Evolutionary conservation across 768 basidiomycete species (phyloP).

Genomic region (Peribolospora kevripleyi): DNA sequence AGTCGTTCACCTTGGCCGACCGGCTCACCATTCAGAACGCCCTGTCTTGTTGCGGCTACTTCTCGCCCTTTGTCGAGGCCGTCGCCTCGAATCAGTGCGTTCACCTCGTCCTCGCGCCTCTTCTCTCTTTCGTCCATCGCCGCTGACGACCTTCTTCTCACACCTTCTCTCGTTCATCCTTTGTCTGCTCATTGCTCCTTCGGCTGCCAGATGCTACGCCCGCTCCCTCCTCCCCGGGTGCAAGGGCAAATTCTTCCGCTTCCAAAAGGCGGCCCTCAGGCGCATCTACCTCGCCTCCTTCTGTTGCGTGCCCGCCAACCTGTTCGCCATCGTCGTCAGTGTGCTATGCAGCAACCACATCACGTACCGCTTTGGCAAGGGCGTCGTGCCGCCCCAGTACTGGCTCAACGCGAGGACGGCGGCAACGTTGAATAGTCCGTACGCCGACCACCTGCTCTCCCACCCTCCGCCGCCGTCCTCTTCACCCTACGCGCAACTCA

Average conservation of each 20-base stretch:
- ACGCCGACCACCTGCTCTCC: too few relatives aligned
- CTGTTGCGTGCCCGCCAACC: conserved; percentile 33
- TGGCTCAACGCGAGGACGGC: conserved; percentile 45
- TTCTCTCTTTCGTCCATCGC: background rate
- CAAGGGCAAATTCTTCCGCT: conserved; percentile 33
- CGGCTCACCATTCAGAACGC: conserved; percentile 37
- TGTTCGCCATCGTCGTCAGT: conserved; percentile 31
- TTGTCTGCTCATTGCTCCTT: background rate
- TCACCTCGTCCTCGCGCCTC: conserved; percentile 26
- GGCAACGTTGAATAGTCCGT: conserved; percentile 20
- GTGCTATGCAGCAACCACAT: conserved; percentile 51
- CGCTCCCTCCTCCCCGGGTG: conserved; percentile 42
- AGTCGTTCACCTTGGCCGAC: conserved; percentile 32
- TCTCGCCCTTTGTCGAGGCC: background rate
- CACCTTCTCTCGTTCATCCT: conserved; percentile 35
- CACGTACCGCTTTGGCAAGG: conserved; percentile 67
- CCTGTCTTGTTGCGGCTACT: background rate
- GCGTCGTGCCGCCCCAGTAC: conserved; percentile 67
- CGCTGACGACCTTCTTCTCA: background rate
- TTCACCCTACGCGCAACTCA: too few relatives aligned
- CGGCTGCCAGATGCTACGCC: conserved; percentile 28
- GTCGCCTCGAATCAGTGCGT: conserved; percentile 21
- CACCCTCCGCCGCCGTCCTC: too few relatives aligned
- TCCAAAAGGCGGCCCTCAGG: conserved; percentile 29
- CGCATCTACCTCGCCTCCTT: conserved; percentile 32